Evolutionary conservation across 352 stramenopile species (phyloP).

Genomic region (Globisporangium mamillatum): DNA sequence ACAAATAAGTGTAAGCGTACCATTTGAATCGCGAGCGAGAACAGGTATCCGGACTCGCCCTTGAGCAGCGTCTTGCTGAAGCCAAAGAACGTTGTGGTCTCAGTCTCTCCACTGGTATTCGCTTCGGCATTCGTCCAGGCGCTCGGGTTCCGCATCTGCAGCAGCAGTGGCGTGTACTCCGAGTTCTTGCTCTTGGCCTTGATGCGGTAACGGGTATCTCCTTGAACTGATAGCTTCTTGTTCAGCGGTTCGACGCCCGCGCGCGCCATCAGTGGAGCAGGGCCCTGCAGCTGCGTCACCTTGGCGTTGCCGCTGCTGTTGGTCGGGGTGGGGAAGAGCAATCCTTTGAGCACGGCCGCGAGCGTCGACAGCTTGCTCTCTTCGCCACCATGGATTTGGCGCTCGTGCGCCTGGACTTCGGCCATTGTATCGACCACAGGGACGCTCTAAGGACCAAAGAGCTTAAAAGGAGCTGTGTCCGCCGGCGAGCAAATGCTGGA

Average conservation of each 20-base stretch:
- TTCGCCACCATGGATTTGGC: background rate
- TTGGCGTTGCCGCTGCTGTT: slow-evolving; percentile 5
- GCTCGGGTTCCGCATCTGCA: background rate
- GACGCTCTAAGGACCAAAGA: background rate
- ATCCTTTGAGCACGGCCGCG: background rate
- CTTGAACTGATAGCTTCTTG: background rate
- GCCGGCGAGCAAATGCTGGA: slow-evolving; percentile 1
- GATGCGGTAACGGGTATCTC: background rate
- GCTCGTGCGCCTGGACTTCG: background rate
- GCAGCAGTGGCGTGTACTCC: slow-evolving; percentile 10
- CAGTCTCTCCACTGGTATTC: background rate
- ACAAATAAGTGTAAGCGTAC: slow-evolving; percentile 10
- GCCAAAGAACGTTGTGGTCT: slow-evolving; percentile 15
- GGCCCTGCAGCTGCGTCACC: slow-evolving; percentile 1
- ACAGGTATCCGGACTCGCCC: slow-evolving; percentile 27
- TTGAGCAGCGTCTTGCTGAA: slow-evolving; percentile 24
- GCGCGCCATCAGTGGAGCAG: background rate
- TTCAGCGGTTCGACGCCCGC: background rate
- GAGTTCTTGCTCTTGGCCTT: background rate
- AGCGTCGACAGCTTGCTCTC: slow-evolving; percentile 8
- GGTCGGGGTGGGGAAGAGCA: background rate
- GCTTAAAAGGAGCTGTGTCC: background rate
- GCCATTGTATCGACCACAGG: background rate
- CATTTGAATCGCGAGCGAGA: slow-evolving; percentile 34
- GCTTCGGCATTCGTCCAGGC: background rate